phyloP scores from a whole-genome alignment of 1,139 yeast species.

The Magnusiomyces magnusii region DNA sequence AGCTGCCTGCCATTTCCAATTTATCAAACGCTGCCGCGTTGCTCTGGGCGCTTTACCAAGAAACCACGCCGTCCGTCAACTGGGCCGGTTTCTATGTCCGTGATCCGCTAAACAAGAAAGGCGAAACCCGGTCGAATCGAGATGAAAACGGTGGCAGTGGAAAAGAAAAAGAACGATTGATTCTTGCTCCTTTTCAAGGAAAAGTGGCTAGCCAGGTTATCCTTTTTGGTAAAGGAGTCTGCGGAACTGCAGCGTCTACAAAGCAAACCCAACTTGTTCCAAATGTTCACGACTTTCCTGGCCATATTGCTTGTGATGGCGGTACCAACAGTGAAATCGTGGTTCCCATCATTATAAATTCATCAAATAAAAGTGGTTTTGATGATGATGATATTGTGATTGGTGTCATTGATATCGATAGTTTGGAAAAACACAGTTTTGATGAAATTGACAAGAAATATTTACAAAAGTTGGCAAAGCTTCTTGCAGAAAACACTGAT shows the following conservation, averaged over 20 bases:
- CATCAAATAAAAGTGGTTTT: neutral
- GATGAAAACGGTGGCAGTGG: conserved; percentile 11
- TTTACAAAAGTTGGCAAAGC: conserved; percentile 51
- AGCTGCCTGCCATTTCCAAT: conserved; percentile 41
- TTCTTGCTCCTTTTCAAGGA: conserved; percentile 93
- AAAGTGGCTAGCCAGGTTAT: conserved; percentile 92
- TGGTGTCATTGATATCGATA: conserved; percentile 87
- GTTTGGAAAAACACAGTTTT: conserved; percentile 57
- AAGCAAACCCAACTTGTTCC: conserved; percentile 61
- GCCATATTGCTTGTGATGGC: conserved; percentile 97
- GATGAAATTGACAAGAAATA: conserved; percentile 50
- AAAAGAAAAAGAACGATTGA: conserved; percentile 37
- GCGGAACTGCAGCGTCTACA: conserved; percentile 70
- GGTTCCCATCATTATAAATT: conserved; percentile 53
- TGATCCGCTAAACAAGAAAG: conserved; percentile 26
- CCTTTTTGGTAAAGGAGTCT: conserved; percentile 74
- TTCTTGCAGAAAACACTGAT: conserved; percentile 30
- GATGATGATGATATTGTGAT: conserved; percentile 31
- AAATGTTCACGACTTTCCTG: conserved; percentile 72
- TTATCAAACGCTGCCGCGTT: conserved; percentile 78
- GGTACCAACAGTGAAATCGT: conserved; percentile 91
- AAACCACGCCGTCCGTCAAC: conserved; percentile 42
- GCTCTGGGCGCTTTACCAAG: conserved; percentile 72
- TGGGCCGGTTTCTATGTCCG: conserved; percentile 90
- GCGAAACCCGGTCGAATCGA: neutral